phyloP scores from a whole-genome alignment of 2,329 filamentous ascomycete species.

The Aspergillus ruber region DNA sequence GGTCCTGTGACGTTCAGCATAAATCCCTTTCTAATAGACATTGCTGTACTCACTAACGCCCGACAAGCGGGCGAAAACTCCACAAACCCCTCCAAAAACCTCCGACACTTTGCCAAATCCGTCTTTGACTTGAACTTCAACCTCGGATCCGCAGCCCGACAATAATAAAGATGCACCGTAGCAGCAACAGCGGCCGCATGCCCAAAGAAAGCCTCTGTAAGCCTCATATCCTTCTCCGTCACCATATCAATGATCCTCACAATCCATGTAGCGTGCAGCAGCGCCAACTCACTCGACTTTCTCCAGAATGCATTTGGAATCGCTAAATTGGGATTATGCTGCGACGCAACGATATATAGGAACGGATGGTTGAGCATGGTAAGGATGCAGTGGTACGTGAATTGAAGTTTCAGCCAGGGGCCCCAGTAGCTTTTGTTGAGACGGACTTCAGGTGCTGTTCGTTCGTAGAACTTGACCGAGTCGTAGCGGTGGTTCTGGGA shows the following conservation, averaged over 20 bases:
- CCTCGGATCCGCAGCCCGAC: constrained; percentile 44
- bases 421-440: constrained; percentile 46
- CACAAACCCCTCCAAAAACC: constrained; percentile 45
- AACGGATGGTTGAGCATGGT: constrained; percentile 51
- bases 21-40: no score
- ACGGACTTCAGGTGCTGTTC: constrained; percentile 42
- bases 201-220: constrained; percentile 49
- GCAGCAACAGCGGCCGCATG: constrained; percentile 49
- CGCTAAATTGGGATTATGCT: constrained; percentile 47
- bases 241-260: constrained; percentile 52
- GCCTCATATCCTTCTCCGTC: constrained; percentile 43
- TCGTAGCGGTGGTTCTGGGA: constrained; percentile 50
- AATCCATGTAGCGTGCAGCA: constrained; percentile 50
- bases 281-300: constrained; percentile 45
- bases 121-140: constrained; percentile 48
- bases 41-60: constrained; percentile 34
- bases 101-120: constrained; percentile 47
- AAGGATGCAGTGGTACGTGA: constrained; percentile 48
- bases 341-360: constrained; percentile 47
- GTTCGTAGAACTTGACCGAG: constrained; percentile 48
- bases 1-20: constrained; percentile 30
- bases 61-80: constrained; percentile 43
- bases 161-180: constrained; percentile 50
- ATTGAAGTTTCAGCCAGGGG: constrained; percentile 49
- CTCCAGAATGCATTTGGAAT: constrained; percentile 52